A percentile compares a stretch with the other conserved stretches of the same genome.
These are phyloP conservation scores for Lactarius vividus DNA, from an alignment of 768 basidiomycete genomes.

Conservation along the genomic window DNA sequence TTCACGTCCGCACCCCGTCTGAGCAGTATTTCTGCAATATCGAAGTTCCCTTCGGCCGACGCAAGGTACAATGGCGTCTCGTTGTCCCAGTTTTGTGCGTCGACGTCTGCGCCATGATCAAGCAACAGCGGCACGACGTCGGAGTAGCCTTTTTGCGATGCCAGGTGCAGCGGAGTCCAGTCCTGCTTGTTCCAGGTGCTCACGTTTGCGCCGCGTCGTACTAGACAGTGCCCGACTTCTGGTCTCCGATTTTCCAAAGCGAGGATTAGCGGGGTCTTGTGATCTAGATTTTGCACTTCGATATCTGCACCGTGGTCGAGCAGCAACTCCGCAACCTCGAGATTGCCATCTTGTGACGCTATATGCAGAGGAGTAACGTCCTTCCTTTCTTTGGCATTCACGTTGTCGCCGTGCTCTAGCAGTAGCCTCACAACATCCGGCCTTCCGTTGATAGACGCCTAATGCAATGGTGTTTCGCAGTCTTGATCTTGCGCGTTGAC, in stretches of 20 bases:
- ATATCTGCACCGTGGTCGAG: slow-evolving; percentile 2
- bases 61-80: not conserved
- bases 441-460: not conserved
- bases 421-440: not conserved
- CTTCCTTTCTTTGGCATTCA: not conserved
- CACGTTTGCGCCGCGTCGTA: not conserved
- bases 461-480: not conserved
- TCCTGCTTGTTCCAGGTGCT: not conserved
- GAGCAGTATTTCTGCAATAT: not conserved
- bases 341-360: not conserved
- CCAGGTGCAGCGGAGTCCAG: not conserved
- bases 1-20: slow-evolving; percentile 5
- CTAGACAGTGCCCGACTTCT: not conserved
- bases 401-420: not conserved
- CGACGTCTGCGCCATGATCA: not conserved
- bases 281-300: not conserved
- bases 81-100: not conserved
- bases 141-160: not conserved
- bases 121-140: not conserved
- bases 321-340: not conserved
- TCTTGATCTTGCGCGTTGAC: not conserved
- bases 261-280: not conserved
- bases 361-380: not conserved
- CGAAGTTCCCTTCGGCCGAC: not conserved
- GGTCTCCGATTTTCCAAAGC: not conserved